phyloP scores from a whole-genome alignment of 805 yeast genomes.

The Candida sithepensis region DNA sequence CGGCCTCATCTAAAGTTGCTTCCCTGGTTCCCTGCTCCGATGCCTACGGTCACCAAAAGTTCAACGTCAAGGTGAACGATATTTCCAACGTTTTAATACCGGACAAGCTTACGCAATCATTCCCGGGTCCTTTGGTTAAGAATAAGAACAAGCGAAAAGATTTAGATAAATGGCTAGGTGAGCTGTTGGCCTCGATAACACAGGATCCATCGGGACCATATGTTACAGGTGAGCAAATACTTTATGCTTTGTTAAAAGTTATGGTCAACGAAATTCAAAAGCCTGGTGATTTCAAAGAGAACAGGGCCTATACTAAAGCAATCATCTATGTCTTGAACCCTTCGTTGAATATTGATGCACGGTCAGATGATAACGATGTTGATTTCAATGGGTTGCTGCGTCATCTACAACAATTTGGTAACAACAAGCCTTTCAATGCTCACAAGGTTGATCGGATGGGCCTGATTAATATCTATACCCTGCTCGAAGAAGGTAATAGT shows the following conservation, averaged over 20 bases:
- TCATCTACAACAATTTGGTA: slow-evolving; percentile 6
- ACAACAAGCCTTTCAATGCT: slow-evolving; percentile 22
- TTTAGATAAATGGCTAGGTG: slow-evolving; percentile 63
- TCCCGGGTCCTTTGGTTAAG: slow-evolving; percentile 67
- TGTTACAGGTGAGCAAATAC: slow-evolving; percentile 17
- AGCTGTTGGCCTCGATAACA: slow-evolving; percentile 25
- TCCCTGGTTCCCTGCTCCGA: slow-evolving; percentile 41
- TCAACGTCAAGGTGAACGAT: slow-evolving; percentile 36
- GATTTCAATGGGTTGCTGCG: slow-evolving; percentile 19
- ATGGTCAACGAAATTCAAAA: slow-evolving; percentile 23
- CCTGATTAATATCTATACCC: slow-evolving; percentile 30
- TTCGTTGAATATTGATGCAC: slow-evolving; percentile 22
- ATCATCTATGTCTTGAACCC: slow-evolving; percentile 43
- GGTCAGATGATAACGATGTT: slow-evolving; percentile 4
- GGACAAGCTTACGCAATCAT: slow-evolving; percentile 46
- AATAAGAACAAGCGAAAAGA: slow-evolving; percentile 61
- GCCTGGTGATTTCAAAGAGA: slow-evolving; percentile 24
- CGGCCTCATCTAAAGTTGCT: slow-evolving; percentile 41
- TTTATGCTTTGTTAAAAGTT: slow-evolving; percentile 27
- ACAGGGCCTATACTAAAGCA: slow-evolving; percentile 27
- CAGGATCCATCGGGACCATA: slow-evolving; percentile 15
- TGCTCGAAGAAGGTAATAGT: slow-evolving; percentile 59
- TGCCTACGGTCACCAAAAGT: slow-evolving; percentile 31
- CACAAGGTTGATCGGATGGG: slow-evolving; percentile 20
- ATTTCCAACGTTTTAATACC: slow-evolving; percentile 35